phyloP scores from a whole-genome alignment of 129 eudicot genomes.

The Helianthus annuus region HanXRQr2.0-SUNRISE NC_035446.2:87283499-87283998 shows the following conservation, averaged over 20 bases:
- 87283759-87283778: constrained; percentile 43
- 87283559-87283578: constrained; percentile 13
- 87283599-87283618: constrained; percentile 13
- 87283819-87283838: constrained; percentile 20
- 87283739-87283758: constrained; percentile 52
- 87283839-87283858: constrained; percentile 32
- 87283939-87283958: constrained; percentile 17
- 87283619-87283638: constrained; percentile 13
- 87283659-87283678: constrained; percentile 45
- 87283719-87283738: constrained; percentile 43
- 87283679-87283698: constrained; percentile 42
- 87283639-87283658: constrained; percentile 12
- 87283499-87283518: constrained; percentile 16
- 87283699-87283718: constrained; percentile 37
- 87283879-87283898: constrained; percentile 18
- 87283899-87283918: constrained; percentile 16
- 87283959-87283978: constrained; percentile 26
- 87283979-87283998: constrained; percentile 11
- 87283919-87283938: neutral
- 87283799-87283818: neutral
- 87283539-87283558: constrained; percentile 6
- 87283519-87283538: constrained; percentile 23
- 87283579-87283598: constrained; percentile 9
- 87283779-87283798: constrained; percentile 28
- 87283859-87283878: constrained; percentile 27